These are phyloP conservation scores for Arachis stenosperma DNA, from an alignment of 306 rosid species.

Conservation along the genomic window DNA sequence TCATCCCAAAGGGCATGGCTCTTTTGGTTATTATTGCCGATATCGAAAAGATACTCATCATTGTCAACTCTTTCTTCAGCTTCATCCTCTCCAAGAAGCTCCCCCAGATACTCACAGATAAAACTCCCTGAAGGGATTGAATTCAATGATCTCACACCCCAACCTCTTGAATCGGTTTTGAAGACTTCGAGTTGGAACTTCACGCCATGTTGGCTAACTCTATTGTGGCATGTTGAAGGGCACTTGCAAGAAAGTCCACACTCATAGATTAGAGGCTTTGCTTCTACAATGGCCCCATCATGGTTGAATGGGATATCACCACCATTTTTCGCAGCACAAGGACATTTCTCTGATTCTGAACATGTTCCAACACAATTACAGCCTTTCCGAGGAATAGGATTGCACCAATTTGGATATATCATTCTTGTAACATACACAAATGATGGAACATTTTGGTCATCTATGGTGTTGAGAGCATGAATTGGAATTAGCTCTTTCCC, in stretches of 20 bases:
- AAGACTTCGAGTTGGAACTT: slow-evolving; percentile 65
- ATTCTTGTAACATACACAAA: slow-evolving; percentile 53
- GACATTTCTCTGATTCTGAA: slow-evolving; percentile 56
- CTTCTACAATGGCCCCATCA: slow-evolving; percentile 59
- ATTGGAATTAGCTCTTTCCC: slow-evolving; percentile 64
- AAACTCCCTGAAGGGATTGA: slow-evolving; percentile 74
- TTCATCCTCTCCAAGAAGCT: slow-evolving; percentile 61
- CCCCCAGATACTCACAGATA: slow-evolving; percentile 75
- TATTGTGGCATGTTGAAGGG: slow-evolving; percentile 58
- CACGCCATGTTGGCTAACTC: slow-evolving; percentile 68
- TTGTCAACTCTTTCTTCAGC: slow-evolving; percentile 57
- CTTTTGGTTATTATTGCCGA: slow-evolving; percentile 52
- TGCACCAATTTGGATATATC: slow-evolving; percentile 67
- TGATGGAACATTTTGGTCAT: slow-evolving; percentile 49
- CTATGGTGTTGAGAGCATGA: slow-evolving; percentile 55
- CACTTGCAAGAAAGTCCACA: slow-evolving; percentile 77
- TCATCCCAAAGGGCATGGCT: slow-evolving; percentile 51
- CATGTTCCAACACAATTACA: slow-evolving; percentile 62
- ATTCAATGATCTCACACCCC: slow-evolving; percentile 77
- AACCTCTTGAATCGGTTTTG: slow-evolving; percentile 63
- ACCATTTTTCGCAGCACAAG: slow-evolving; percentile 60
- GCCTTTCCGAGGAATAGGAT: slow-evolving; percentile 47
- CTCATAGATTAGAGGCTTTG: slow-evolving; percentile 62
- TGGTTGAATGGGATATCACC: slow-evolving; percentile 63
- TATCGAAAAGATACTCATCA: slow-evolving; percentile 70